Evolutionary conservation across 257 asterid genomes (phyloP), one percentile per base, ranked within the genome.

Genomic region (Petunia secreta): DNA sequence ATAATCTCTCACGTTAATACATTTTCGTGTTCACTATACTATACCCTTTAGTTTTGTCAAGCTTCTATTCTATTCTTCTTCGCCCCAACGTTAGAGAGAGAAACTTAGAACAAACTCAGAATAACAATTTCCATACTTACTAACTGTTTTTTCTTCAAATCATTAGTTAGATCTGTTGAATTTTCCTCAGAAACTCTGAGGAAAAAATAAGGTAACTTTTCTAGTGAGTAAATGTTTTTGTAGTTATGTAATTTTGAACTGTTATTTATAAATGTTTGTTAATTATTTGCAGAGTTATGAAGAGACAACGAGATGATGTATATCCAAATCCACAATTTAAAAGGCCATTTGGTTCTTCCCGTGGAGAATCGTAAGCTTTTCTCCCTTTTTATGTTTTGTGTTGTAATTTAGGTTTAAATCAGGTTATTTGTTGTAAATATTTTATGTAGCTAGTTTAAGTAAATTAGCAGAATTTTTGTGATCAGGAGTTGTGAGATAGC

Each of bases 291-390:
- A 80, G 84, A 75, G 63, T 81, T 54, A 83, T 83, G 85, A 79
- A 83, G 80, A 13, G 83, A 57, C 53, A 69, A 53, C 15, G 83
- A 58, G 85, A 83, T 13, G 85, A 83, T 79, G 77, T 34, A 11
- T 69, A 48, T 63, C 64, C 64, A 25, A 82, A 62, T 48, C 67
- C 85, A 46, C 85, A 52, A 52, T 69, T 83, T 63, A 83, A 79
- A 69, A 60, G 83, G 11, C 77, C 83, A 41, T 86, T 85, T 53
- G 84, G 83, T 55, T 83, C 89, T 46, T 88, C 93, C 10, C 90
- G 89, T 15, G 93, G 86, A 78, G 95, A 91, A 82, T 79, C 90
- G 94, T 91, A 81, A 90, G 91, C 71, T 78, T 59, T 25, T 83
- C 53, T 48, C 58, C 25, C 25, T 44, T 36, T 60, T 59, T 15